Percentiles rank a stretch among this genome's conserved stretches.
These are phyloP conservation scores for Mycena maculata DNA, from an alignment of 768 basidiomycete genomes.

Conservation along the genomic window DNA sequence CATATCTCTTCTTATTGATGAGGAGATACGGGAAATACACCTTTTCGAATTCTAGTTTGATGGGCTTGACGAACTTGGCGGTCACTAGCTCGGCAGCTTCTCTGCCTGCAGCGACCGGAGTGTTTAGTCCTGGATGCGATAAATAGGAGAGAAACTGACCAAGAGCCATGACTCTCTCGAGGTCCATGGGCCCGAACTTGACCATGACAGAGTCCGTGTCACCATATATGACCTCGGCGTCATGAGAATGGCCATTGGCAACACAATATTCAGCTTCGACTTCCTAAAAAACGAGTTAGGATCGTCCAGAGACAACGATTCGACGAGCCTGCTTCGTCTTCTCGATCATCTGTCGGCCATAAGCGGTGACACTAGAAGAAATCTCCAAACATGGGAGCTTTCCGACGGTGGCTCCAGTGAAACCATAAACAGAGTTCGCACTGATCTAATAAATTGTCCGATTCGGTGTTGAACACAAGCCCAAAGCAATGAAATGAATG, in stretches of 20 bases:
- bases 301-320: neutral
- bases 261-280: constrained; percentile 90
- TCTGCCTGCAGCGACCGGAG: constrained; percentile 64
- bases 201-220: constrained; percentile 99
- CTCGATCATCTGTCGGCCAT: constrained; percentile 99
- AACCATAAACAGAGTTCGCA: constrained; percentile 99
- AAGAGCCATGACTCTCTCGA: constrained; percentile 88
- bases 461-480: neutral
- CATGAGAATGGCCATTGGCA: constrained; percentile 85
- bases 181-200: constrained; percentile 90
- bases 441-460: constrained; percentile 75
- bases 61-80: constrained; percentile 90
- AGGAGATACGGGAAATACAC: constrained; percentile 98
- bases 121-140: neutral
- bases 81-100: constrained; percentile 96
- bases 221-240: constrained; percentile 97
- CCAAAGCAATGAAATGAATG: neutral
- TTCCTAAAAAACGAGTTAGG: constrained; percentile 59
- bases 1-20: constrained; percentile 99
- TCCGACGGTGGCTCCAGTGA: constrained; percentile 97
- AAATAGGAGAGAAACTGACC: constrained; percentile 62
- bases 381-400: constrained; percentile 96
- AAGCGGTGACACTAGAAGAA: constrained; percentile 94
- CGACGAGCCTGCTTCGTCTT: constrained; percentile 84
- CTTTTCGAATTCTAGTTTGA: constrained; percentile 99